Conservation (phyloP, 768 basidiomycete species). For the Pulveroboletus sp. region DNA sequence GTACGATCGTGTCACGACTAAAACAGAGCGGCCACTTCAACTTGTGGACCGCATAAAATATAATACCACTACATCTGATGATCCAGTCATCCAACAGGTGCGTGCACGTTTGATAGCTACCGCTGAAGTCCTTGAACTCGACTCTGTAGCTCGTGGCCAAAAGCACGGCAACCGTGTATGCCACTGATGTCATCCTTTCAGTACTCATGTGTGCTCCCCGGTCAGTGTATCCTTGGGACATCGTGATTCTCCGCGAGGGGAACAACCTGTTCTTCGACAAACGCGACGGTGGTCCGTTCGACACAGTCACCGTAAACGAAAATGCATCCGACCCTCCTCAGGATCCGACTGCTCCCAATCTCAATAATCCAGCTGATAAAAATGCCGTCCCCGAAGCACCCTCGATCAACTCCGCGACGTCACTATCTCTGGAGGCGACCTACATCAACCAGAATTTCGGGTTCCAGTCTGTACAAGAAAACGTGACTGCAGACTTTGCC, state of each 20-base stretch:
- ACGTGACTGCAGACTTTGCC: conserved; percentile 63
- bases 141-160: conserved; percentile 66
- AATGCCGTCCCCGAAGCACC: conserved; percentile 58
- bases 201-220: conserved; percentile 95
- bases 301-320: conserved; percentile 97
- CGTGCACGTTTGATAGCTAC: conserved; percentile 6
- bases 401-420: conserved; percentile 89
- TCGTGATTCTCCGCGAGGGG: conserved; percentile 90
- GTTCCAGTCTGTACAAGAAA: conserved; percentile 89
- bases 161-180: conserved; percentile 81
- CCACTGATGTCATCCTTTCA: conserved; percentile 92
- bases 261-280: conserved; percentile 96
- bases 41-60: conserved; percentile 93
- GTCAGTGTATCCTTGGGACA: conserved; percentile 98
- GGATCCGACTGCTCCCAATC: conserved; percentile 73
- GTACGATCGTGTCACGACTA: conserved; percentile 94
- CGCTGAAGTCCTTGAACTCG: conserved; percentile 3
- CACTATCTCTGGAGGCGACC: conserved; percentile 93
- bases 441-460: conserved; percentile 99
- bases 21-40: conserved; percentile 86
- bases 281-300: conserved; percentile 94
- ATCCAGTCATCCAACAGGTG: conserved; percentile 93
- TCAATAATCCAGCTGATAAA: conserved; percentile 73
- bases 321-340: conserved; percentile 93
- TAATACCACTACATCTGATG: conserved; percentile 96